Evolutionary conservation across 2,329 filamentous ascomycete genomes (phyloP).

Genomic region (Claviceps maximensis): DNA sequence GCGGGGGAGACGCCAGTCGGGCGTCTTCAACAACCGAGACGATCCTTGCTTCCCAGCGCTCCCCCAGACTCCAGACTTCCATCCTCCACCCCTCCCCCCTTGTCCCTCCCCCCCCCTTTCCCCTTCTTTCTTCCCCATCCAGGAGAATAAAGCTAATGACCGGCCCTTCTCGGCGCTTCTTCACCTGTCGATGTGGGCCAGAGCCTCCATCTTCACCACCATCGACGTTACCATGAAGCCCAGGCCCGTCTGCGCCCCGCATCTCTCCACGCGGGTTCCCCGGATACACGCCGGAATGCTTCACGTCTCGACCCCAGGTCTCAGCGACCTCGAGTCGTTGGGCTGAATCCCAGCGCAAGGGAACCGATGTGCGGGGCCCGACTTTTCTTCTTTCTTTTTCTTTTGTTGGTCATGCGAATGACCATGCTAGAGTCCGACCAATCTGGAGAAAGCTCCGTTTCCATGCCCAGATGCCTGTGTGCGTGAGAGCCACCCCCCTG

Average conservation of each 20-base stretch:
- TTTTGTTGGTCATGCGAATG: background rate
- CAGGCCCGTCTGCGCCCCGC: conserved; percentile 8
- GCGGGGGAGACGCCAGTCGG: background rate
- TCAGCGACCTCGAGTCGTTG: background rate
- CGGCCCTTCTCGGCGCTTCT: conserved; percentile 26
- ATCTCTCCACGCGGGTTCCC: conserved; percentile 14
- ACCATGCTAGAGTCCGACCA: background rate
- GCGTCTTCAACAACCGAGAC: background rate
- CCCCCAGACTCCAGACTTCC: background rate
- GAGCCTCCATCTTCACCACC: conserved; percentile 4
- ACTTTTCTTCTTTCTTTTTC: background rate
- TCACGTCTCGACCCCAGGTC: background rate
- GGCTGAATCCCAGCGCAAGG: background rate
- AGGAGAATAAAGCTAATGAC: background rate
- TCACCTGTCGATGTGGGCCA: conserved; percentile 7
- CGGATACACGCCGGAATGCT: conserved; percentile 12
- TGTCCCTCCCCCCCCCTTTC: background rate
- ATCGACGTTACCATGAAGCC: conserved; percentile 22
- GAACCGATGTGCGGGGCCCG: background rate
- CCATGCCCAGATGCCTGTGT: background rate
- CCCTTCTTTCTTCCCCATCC: background rate
- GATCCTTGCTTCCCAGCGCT: background rate
- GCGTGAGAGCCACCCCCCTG: conserved; percentile 2
- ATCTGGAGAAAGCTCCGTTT: conserved; percentile 2
- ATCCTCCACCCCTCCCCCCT: background rate